Percentiles rank a stretch among this genome's conserved stretches.
Conservation (phyloP, 371 early-diverging fungal genomes). For the Actinomucor elegans region DNA sequence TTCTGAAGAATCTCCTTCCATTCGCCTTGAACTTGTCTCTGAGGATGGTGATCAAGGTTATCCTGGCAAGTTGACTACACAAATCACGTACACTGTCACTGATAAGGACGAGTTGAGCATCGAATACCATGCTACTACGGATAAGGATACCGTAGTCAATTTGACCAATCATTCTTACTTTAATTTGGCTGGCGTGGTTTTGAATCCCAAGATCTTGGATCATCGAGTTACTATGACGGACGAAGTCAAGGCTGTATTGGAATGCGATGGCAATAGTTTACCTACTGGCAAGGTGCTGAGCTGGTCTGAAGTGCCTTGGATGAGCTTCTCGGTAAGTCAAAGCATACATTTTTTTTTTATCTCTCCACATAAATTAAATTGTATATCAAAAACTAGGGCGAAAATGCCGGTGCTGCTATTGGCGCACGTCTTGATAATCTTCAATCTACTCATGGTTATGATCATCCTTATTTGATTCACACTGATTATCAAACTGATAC, state of each 20-base stretch:
- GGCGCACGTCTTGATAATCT: constrained; percentile 44
- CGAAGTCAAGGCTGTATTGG: constrained; percentile 51
- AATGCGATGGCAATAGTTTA: constrained; percentile 52
- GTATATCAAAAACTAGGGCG: constrained; percentile 35
- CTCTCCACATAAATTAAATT: no score
- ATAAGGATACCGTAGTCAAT: constrained; percentile 36
- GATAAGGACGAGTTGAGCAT: constrained; percentile 32
- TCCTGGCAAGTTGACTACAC: constrained; percentile 41
- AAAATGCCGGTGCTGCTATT: constrained; percentile 37
- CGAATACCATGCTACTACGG: constrained; percentile 38
- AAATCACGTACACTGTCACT: constrained; percentile 44
- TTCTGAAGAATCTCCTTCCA: constrained; percentile 39
- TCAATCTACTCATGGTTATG: constrained; percentile 51
- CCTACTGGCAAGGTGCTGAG: constrained; percentile 66
- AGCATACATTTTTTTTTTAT: not conserved
- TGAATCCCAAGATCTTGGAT: constrained; percentile 41
- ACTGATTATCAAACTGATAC: constrained; percentile 41
- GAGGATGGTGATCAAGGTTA: constrained; percentile 50
- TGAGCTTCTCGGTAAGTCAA: constrained; percentile 60
- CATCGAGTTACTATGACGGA: constrained; percentile 53
- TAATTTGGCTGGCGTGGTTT: constrained; percentile 50
- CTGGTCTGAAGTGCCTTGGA: constrained; percentile 36
- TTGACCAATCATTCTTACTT: constrained; percentile 49
- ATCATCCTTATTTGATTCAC: constrained; percentile 65
- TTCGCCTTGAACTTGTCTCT: constrained; percentile 45